Percentiles rank a stretch among this genome's conserved stretches.
phyloP scores from a whole-genome alignment of 73 alveolate species.

The Tetrahymena elliotti region DNA sequence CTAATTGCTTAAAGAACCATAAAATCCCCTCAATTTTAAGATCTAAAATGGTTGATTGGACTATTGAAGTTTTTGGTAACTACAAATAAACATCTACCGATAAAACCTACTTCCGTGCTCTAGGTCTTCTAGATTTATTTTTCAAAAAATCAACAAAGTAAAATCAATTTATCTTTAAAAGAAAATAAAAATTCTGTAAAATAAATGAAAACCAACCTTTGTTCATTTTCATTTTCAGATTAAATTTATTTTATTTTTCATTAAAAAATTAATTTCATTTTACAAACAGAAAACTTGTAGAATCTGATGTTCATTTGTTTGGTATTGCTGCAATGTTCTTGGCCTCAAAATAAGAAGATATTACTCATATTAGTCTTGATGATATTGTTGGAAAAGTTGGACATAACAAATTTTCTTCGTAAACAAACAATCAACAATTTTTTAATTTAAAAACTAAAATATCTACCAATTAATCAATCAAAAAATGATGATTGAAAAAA shows the following conservation, averaged over 20 bases:
- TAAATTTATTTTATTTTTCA: no score
- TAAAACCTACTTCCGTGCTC: slow-evolving; percentile 76
- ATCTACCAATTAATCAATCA: neutral
- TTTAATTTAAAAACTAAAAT: neutral
- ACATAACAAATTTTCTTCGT: slow-evolving; percentile 8
- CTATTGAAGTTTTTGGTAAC: slow-evolving; percentile 78
- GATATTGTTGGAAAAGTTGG: slow-evolving; percentile 3
- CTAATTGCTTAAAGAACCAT: slow-evolving; percentile 28
- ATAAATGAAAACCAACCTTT: no score
- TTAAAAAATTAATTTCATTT: no score
- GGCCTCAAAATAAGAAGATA: slow-evolving; percentile 77
- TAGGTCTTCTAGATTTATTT: slow-evolving; percentile 71
- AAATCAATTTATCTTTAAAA: neutral
- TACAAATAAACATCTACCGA: slow-evolving; percentile 44
- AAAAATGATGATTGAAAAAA: no score
- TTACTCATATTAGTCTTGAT: slow-evolving; percentile 21
- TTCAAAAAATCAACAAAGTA: slow-evolving; percentile 24
- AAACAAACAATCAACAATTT: neutral
- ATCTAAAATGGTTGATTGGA: slow-evolving; percentile 94
- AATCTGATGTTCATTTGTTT: slow-evolving; percentile 44
- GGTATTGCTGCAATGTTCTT: slow-evolving; percentile 81
- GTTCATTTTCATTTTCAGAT: no score
- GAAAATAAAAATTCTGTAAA: no score
- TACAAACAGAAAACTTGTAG: slow-evolving; percentile 3
- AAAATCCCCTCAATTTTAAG: slow-evolving; percentile 45